Conservation (phyloP, 192 early-diverging fungal species). For the Chytriomyces sp. region DNA sequence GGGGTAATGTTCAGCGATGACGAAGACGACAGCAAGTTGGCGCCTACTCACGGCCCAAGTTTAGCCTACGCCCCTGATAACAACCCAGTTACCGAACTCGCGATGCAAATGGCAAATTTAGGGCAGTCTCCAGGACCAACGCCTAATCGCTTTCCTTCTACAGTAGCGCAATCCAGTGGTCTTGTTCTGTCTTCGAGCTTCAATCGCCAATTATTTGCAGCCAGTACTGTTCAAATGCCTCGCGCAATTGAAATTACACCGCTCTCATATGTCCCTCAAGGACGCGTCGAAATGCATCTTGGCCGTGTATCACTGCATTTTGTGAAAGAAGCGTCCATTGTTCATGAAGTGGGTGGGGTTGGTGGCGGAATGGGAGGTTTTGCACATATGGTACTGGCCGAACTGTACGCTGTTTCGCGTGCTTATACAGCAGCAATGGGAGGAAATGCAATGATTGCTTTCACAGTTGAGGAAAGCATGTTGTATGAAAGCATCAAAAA, state of each 20-base stretch:
- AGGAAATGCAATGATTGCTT: conserved; percentile 73
- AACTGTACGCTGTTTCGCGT: conserved; percentile 68
- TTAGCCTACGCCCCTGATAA: background rate
- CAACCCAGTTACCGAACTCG: background rate
- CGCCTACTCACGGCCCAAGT: background rate
- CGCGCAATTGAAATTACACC: conserved; percentile 70
- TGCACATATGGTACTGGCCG: conserved; percentile 68
- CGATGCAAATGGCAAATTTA: background rate
- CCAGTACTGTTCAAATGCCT: conserved; percentile 21
- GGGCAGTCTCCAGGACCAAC: background rate
- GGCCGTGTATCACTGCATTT: conserved; percentile 81
- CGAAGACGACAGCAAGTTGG: conserved; percentile 14
- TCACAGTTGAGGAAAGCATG: conserved; percentile 68
- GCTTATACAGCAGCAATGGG: conserved; percentile 72
- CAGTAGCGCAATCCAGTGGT: background rate
- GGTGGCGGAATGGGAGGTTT: conserved; percentile 74
- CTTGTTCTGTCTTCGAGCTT: background rate
- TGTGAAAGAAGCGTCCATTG: conserved; percentile 70
- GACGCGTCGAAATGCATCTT: conserved; percentile 57
- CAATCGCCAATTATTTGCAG: background rate
- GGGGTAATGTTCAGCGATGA: conserved; percentile 23
- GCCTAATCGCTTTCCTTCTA: conserved; percentile 1
- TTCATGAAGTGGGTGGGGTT: conserved; percentile 51
- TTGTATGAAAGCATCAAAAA: conserved; percentile 73
- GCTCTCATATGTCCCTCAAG: conserved; percentile 66